Conservation (phyloP, 768 basidiomycete genomes). For the Auricularia auricula-judae region DNA sequence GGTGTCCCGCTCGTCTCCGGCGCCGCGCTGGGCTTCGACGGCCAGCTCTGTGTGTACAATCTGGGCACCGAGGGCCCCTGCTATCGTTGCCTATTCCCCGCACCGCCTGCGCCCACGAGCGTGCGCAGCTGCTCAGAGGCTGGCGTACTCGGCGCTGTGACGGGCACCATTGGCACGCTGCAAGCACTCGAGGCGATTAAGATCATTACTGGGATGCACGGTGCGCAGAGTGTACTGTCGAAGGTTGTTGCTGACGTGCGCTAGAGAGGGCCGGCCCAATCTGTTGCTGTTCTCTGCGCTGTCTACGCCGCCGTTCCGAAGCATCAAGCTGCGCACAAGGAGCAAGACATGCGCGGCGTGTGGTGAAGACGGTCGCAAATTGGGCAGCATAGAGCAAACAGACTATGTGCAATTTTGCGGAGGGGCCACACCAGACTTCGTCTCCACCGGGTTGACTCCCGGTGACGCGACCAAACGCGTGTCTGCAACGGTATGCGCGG, state of each 20-base stretch:
- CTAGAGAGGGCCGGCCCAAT: constrained; percentile 45
- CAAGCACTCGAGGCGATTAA: constrained; percentile 87
- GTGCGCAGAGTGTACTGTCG: constrained; percentile 22
- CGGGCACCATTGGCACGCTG: constrained; percentile 79
- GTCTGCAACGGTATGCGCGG: constrained; percentile 27
- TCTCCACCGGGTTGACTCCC: constrained; percentile 34
- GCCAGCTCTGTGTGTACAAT: constrained; percentile 72
- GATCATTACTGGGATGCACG: constrained; percentile 55
- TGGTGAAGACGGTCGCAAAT: constrained; percentile 35
- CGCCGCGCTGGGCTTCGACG: constrained; percentile 80
- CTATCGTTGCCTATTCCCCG: constrained; percentile 89
- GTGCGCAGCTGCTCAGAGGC: constrained; percentile 60
- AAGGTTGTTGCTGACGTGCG: background rate
- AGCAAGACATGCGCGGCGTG: constrained; percentile 70
- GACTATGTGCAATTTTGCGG: constrained; percentile 89
- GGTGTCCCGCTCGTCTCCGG: constrained; percentile 83
- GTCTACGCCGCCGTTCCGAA: constrained; percentile 61
- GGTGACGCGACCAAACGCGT: constrained; percentile 30
- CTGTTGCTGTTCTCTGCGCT: constrained; percentile 70
- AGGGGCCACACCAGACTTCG: constrained; percentile 57
- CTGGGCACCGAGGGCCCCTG: constrained; percentile 59
- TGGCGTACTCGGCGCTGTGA: constrained; percentile 81
- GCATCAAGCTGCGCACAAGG: constrained; percentile 65
- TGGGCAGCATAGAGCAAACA: constrained; percentile 38
- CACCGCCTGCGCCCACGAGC: constrained; percentile 42